These are phyloP conservation scores for Colletotrichum abscissum DNA, from an alignment of 2,329 filamentous ascomycete genomes.

Conservation along the genomic window DNA sequence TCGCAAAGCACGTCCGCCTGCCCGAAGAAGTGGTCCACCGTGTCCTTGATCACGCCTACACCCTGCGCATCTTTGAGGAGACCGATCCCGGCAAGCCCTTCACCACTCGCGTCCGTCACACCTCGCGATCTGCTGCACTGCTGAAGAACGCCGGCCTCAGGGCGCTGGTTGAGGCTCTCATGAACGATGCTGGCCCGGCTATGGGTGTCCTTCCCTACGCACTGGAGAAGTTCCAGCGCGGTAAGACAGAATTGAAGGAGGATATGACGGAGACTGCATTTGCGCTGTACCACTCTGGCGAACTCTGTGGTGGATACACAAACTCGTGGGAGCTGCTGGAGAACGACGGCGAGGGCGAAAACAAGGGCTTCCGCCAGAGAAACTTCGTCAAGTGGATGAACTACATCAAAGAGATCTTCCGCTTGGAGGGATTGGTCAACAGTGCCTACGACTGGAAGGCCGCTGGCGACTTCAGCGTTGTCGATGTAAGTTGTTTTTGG, in stretches of 20 bases:
- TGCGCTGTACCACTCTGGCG: conserved; percentile 47
- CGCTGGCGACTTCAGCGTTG: conserved; percentile 48
- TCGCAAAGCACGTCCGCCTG: conserved; percentile 50
- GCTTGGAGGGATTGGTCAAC: conserved; percentile 47
- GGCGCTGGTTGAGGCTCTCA: conserved; percentile 49
- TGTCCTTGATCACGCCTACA: conserved; percentile 51
- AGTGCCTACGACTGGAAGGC: conserved; percentile 49
- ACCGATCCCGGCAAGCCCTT: conserved; percentile 35
- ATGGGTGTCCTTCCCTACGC: conserved; percentile 48
- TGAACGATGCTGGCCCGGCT: conserved; percentile 51
- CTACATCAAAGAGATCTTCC: conserved; percentile 53
- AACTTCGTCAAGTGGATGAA: conserved; percentile 54
- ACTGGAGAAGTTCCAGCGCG: conserved; percentile 45
- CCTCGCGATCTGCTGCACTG: conserved; percentile 51
- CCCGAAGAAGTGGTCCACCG: conserved; percentile 52
- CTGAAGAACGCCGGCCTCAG: conserved; percentile 46
- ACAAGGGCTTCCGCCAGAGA: conserved; percentile 50
- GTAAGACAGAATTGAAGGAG: conserved; percentile 44
- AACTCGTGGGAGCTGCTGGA: conserved; percentile 54
- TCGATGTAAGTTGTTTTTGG: conserved; percentile 50
- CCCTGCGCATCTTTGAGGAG: conserved; percentile 50
- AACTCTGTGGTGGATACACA: conserved; percentile 42
- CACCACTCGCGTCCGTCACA: conserved; percentile 46
- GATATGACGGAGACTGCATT: conserved; percentile 51
- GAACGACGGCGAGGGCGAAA: conserved; percentile 52